These are phyloP conservation scores for Amanita rubescens DNA, from an alignment of 768 basidiomycete species.

Conservation along the genomic window DNA sequence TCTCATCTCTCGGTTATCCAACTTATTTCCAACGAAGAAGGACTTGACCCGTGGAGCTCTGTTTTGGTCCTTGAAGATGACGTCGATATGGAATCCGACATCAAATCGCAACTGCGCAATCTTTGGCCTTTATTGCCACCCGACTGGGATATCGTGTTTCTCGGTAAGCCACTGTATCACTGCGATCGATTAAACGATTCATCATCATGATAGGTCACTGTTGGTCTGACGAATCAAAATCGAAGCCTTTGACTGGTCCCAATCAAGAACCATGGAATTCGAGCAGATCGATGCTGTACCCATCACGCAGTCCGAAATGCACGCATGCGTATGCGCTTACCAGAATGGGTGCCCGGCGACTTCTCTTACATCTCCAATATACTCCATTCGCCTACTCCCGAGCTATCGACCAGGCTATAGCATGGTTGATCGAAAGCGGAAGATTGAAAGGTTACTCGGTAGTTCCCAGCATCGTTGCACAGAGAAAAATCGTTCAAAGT, in stretches of 20 bases:
- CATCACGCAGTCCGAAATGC: constrained; percentile 56
- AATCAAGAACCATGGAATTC: not conserved
- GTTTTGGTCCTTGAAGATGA: constrained; percentile 71
- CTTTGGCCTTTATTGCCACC: constrained; percentile 49
- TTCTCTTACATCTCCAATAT: constrained; percentile 51
- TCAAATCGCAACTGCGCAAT: constrained; percentile 29
- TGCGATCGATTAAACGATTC: not conserved
- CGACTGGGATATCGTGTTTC: constrained; percentile 68
- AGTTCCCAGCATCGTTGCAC: constrained; percentile 60
- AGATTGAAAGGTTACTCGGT: constrained; percentile 55
- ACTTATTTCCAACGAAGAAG: constrained; percentile 26
- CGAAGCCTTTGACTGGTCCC: constrained; percentile 26
- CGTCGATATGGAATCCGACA: constrained; percentile 67
- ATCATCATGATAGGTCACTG: constrained; percentile 52
- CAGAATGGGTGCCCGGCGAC: constrained; percentile 47
- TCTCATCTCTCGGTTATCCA: constrained; percentile 54
- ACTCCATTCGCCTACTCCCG: constrained; percentile 72
- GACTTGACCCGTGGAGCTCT: constrained; percentile 23
- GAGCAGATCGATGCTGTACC: constrained; percentile 35
- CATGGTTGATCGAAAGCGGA: constrained; percentile 55
- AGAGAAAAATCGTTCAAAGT: constrained; percentile 50
- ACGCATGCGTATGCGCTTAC: constrained; percentile 70
- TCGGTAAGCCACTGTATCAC: constrained; percentile 36
- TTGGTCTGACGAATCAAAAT: constrained; percentile 62
- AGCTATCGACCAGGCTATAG: constrained; percentile 66